phyloP scores from a whole-genome alignment of 2,329 filamentous ascomycete species.

The Colletotrichum sp. region DNA sequence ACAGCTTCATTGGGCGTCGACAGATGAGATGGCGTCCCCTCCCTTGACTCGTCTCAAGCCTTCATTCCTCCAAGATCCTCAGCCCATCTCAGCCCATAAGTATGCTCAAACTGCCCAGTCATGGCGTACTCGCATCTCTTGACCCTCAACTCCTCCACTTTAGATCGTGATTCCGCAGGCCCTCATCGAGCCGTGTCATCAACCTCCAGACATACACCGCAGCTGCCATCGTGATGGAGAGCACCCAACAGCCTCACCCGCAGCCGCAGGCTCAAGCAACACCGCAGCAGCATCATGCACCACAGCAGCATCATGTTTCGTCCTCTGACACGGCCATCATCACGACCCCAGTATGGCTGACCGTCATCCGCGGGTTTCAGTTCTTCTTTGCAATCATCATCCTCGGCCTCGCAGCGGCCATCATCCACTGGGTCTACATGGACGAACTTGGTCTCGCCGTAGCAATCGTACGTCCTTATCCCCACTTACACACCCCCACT shows the following conservation, averaged over 20 bases:
- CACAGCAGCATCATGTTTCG: not conserved
- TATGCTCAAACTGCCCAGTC: not conserved
- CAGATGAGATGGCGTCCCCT: not conserved
- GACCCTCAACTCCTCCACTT: not conserved
- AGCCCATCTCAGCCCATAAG: conserved; percentile 1
- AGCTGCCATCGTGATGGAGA: not conserved
- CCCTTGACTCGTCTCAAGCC: conserved; percentile 4
- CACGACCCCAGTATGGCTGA: conserved; percentile 47
- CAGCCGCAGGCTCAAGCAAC: not conserved
- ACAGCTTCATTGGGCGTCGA: not conserved
- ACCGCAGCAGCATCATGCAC: not conserved
- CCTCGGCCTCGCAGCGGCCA: conserved; percentile 44
- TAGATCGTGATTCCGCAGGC: not conserved
- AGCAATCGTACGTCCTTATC: conserved; percentile 39
- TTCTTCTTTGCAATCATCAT: conserved; percentile 46
- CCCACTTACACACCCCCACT: not conserved
- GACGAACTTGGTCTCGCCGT: conserved; percentile 45
- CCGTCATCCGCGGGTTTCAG: conserved; percentile 44
- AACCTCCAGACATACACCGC: not conserved
- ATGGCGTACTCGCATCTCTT: not conserved
- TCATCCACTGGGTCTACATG: conserved; percentile 45
- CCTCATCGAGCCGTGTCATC: not conserved
- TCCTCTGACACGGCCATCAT: conserved; percentile 32
- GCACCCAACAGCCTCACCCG: not conserved
- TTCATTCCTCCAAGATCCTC: not conserved